Conservation (phyloP, 75 land plant genomes). For the Gnetum montanum region DNA sequence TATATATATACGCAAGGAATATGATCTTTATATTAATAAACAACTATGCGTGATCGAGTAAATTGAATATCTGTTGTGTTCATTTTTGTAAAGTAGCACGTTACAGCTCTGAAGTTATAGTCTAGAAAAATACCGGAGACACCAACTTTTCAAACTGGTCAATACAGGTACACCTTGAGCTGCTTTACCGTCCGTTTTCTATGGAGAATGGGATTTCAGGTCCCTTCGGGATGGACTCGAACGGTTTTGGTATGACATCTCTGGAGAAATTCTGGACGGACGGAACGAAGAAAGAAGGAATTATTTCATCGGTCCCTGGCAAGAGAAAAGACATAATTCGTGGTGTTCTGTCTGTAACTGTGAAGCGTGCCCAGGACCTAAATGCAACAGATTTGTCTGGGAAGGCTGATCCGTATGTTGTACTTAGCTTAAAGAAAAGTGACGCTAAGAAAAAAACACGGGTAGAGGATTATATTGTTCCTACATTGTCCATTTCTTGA, state of each 20-base stretch:
- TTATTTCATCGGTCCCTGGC: conserved; percentile 17
- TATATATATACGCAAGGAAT: too few relatives aligned
- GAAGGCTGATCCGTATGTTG: conserved; percentile 84
- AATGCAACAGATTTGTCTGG: conserved; percentile 58
- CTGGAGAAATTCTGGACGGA: conserved; percentile 58
- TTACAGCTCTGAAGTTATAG: too few relatives aligned
- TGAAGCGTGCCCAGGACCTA: conserved; percentile 77
- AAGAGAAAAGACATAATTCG: conserved; percentile 55
- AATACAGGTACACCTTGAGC: conserved; percentile 77
- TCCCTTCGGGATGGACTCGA: conserved; percentile 18
- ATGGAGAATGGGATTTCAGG: conserved; percentile 31
- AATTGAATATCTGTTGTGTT: too few relatives aligned
- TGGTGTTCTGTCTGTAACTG: conserved; percentile 86
- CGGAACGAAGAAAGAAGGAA: conserved; percentile 23
- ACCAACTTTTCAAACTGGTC: not conserved
- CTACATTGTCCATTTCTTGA: not conserved
- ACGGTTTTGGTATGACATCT: conserved; percentile 40
- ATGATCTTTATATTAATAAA: too few relatives aligned
- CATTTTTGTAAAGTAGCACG: too few relatives aligned
- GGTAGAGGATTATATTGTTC: conserved; percentile 19
- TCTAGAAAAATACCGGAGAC: not conserved
- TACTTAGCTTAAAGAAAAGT: conserved; percentile 66
- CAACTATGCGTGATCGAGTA: too few relatives aligned
- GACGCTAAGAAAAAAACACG: conserved; percentile 53
- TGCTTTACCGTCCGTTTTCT: conserved; percentile 53